Evolutionary conservation across 345 rosid species (phyloP).

Genomic region (Bruguiera sexangula): DNA sequence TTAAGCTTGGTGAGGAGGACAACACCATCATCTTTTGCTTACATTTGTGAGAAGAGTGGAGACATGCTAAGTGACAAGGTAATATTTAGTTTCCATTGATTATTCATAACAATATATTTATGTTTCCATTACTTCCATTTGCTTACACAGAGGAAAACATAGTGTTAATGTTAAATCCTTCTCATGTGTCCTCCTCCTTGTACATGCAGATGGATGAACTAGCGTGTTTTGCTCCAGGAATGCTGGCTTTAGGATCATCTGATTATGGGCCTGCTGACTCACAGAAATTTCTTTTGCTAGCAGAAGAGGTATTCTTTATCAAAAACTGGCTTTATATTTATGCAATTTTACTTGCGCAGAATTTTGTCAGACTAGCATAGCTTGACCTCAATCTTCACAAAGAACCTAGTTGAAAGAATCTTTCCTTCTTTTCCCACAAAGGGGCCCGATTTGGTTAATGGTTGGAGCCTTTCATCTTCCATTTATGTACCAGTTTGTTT

Average conservation of each 20-base stretch:
- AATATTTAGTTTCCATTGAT: conserved; percentile 10
- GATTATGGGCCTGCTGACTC: conserved; percentile 81
- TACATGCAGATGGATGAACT: conserved; percentile 91
- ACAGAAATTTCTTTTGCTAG: conserved; percentile 66
- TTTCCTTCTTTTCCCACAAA: too few species aligned
- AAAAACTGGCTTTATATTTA: neutral
- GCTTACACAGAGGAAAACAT: too few species aligned
- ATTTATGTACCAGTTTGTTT: too few species aligned
- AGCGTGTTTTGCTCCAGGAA: conserved; percentile 99
- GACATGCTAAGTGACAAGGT: conserved; percentile 66
- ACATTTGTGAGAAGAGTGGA: conserved; percentile 85
- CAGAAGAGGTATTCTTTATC: conserved; percentile 70
- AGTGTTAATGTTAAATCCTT: neutral
- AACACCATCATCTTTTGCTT: conserved; percentile 83
- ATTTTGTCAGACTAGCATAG: neutral
- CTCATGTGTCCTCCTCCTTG: neutral
- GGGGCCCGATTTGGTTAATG: too few species aligned
- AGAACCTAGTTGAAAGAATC: too few species aligned
- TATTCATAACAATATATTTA: neutral
- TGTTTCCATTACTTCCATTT: too few species aligned
- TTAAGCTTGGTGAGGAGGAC: conserved; percentile 69
- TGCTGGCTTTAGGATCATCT: conserved; percentile 91
- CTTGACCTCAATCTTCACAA: neutral
- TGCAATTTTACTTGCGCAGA: neutral
- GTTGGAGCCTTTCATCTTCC: too few species aligned